Evolutionary conservation across 208 protist genomes (phyloP).

Genomic region (Crithidia thermophila): DNA sequence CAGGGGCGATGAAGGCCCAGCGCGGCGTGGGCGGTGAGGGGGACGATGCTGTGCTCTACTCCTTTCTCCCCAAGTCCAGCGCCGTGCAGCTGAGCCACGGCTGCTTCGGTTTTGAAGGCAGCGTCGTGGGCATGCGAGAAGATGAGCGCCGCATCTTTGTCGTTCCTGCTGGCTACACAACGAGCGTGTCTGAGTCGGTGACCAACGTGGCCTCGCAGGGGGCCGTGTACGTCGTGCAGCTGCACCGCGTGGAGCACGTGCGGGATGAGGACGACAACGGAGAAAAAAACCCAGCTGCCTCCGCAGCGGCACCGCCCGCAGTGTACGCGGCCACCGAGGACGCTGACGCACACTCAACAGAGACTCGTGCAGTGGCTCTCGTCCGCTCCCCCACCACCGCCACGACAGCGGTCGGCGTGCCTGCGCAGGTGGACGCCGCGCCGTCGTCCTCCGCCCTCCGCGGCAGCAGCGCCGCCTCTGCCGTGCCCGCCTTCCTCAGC

Average conservation of each 20-base stretch:
- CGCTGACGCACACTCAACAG: neutral
- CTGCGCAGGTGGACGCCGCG: neutral
- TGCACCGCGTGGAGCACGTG: slow-evolving; percentile 55
- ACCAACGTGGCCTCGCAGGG: slow-evolving; percentile 32
- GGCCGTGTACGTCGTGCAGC: slow-evolving; percentile 54
- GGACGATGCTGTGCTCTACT: slow-evolving; percentile 32
- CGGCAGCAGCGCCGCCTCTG: neutral
- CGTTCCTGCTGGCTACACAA: slow-evolving; percentile 37
- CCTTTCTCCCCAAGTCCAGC: slow-evolving; percentile 54
- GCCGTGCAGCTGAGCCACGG: slow-evolving; percentile 36
- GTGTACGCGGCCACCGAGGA: slow-evolving; percentile 33
- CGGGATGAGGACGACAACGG: slow-evolving; percentile 1
- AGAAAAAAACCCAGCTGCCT: neutral
- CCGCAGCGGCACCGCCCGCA: slow-evolving; percentile 6
- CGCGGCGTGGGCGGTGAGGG: slow-evolving; percentile 14
- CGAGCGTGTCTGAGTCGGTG: slow-evolving; percentile 24
- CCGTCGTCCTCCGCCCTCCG: neutral
- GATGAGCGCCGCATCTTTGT: slow-evolving; percentile 51
- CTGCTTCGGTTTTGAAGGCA: slow-evolving; percentile 66
- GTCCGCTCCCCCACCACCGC: neutral
- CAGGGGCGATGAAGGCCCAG: slow-evolving; percentile 21
- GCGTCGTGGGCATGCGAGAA: slow-evolving; percentile 63
- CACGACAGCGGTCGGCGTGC: neutral
- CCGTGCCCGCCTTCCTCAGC: slow-evolving; percentile 28
- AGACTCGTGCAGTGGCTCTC: slow-evolving; percentile 11